Evolutionary conservation across 2,329 filamentous ascomycete genomes (phyloP), one percentile per base, ranked within the genome.

Genomic region (Colletotrichum graminicola): DNA sequence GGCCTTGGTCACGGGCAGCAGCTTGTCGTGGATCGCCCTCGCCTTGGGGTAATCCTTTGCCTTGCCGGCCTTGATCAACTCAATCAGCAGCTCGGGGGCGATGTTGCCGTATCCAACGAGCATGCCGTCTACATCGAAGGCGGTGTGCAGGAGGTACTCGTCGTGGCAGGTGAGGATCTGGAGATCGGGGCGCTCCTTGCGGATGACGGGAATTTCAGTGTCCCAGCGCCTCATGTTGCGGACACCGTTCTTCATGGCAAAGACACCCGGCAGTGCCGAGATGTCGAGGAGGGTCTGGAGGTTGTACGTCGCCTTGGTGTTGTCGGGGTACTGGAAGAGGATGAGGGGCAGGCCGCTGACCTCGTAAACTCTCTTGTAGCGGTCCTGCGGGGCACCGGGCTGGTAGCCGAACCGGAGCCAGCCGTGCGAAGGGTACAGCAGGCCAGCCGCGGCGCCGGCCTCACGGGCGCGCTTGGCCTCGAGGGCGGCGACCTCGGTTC

Each of bases 161-260:
- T 87, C 85, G 73, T 87, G 85, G 71, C 85, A 87, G 14, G 84
- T 85, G 6, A 87, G 78, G 21, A 87, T 83, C 61, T 86, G 85
- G 1, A 88, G 79, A 2, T 85, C 82, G 0, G 85, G 85, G 6
- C 85, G 82, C 74, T 86, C 79, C 34, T 77, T 76, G 60, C 84
- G 82, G 77, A 88, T 86, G 34, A 87, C 80, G 21, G 85, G 86
- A 71, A 88, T 88, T 76, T 88, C 86, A 0, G 84, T 86, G 62
- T 88, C 86, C 86, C 86, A 88, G 23, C 86, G 83, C n/a, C 84
- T 82, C 86, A 88, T 87, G 76, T 88, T 87, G 64, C 86, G 83
- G 12, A 88, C 86, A 26, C 86, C 86, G 72, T 87, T 88, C 81
- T 88, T 88, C 85, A 88, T 88, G 21, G 86, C 86, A 56, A 88